Conservation (phyloP, 1,284 basidiomycete species). For the Cryptococcus floricola region DNA sequence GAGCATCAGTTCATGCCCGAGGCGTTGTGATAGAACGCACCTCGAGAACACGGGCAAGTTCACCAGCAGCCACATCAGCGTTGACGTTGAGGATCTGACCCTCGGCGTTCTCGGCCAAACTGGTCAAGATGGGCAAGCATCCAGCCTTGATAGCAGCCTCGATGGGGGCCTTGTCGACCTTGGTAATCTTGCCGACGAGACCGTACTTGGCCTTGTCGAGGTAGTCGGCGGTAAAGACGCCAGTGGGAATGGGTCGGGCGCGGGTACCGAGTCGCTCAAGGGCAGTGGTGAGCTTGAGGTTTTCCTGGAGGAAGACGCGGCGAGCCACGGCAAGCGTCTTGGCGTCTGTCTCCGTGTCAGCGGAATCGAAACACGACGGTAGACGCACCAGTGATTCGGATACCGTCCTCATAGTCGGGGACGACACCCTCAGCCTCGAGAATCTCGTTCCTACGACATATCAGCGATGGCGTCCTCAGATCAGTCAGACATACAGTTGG, state of each 20-base stretch:
- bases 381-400: constrained; percentile 80
- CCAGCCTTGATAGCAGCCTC: constrained; percentile 92
- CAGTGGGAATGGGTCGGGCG: constrained; percentile 90
- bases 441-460: constrained; percentile 64
- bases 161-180: constrained; percentile 87
- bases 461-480: not conserved
- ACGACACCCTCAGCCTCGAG: constrained; percentile 84
- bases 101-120: constrained; percentile 81
- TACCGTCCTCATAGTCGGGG: constrained; percentile 93
- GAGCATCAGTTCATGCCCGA: not conserved
- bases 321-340: constrained; percentile 86
- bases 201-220: constrained; percentile 90
- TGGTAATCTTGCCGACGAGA: constrained; percentile 89
- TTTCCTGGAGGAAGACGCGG: constrained; percentile 93
- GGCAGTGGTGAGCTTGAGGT: constrained; percentile 83
- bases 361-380: not conserved
- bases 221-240: constrained; percentile 92
- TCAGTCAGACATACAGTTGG: constrained; percentile 56
- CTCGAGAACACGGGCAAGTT: constrained; percentile 91
- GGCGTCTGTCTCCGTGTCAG: constrained; percentile 57
- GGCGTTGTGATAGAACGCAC: constrained; percentile 16
- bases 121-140: constrained; percentile 87
- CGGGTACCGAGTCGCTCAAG: constrained; percentile 89
- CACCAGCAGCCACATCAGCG: constrained; percentile 92
- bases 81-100: constrained; percentile 97